Percentiles rank a stretch among this genome's conserved stretches.
Conservation (phyloP, 2,329 filamentous ascomycete species). For the Hyphodiscus sp. region DNA sequence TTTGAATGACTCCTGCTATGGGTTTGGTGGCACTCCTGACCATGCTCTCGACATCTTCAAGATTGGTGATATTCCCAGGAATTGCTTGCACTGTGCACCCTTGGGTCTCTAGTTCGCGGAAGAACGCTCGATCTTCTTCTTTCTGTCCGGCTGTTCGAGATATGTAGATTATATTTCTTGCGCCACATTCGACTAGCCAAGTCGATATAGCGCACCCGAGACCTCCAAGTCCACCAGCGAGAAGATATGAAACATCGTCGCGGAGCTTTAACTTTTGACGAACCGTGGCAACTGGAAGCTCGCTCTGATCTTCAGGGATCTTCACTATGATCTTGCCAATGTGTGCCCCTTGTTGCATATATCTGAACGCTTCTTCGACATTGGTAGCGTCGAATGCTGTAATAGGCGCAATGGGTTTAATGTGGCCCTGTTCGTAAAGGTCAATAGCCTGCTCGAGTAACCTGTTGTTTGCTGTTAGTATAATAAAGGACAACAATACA, state of each 20-base stretch:
- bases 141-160: neutral
- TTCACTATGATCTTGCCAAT: constrained; percentile 36
- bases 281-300: neutral
- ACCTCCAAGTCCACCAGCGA: constrained; percentile 37
- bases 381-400: constrained; percentile 31
- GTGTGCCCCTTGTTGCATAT: constrained; percentile 35
- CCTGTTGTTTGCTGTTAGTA: too few relatives aligned
- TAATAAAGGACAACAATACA: too few relatives aligned
- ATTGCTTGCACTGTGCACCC: neutral
- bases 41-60: constrained; percentile 1
- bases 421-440: neutral
- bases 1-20: constrained; percentile 15
- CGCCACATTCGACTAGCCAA: constrained; percentile 30
- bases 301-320: constrained; percentile 11
- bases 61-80: neutral
- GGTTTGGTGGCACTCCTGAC: constrained; percentile 7
- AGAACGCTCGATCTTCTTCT: constrained; percentile 1
- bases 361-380: constrained; percentile 16
- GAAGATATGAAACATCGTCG: constrained; percentile 29
- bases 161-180: neutral
- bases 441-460: too few relatives aligned
- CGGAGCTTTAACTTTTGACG: constrained; percentile 14
- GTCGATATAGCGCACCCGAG: constrained; percentile 32
- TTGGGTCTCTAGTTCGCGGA: constrained; percentile 2
- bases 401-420: constrained; percentile 24